Conservation (phyloP, 208 protist species). For the Trypanosoma scelopori region DNA sequence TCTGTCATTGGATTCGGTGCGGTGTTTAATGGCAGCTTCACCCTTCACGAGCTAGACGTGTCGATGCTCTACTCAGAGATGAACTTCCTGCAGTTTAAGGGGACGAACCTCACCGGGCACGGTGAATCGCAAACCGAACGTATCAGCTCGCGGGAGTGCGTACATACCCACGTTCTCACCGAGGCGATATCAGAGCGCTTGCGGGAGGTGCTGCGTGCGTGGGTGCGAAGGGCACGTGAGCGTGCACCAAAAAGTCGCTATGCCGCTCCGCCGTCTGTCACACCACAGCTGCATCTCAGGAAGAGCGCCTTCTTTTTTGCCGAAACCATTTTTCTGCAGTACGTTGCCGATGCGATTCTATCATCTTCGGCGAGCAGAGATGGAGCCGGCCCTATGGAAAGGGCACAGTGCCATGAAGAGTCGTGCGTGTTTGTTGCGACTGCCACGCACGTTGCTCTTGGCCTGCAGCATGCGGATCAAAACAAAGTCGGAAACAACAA, state of each 20-base stretch:
- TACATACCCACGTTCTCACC: slow-evolving; percentile 73
- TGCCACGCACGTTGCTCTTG: slow-evolving; percentile 14
- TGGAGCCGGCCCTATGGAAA: background rate
- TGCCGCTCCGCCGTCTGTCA: slow-evolving; percentile 57
- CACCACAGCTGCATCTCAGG: slow-evolving; percentile 65
- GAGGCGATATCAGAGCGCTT: slow-evolving; percentile 65
- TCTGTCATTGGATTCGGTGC: background rate
- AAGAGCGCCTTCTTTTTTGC: slow-evolving; percentile 74
- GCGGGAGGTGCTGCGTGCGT: slow-evolving; percentile 39
- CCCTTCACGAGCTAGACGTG: slow-evolving; percentile 60
- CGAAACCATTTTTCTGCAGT: slow-evolving; percentile 57
- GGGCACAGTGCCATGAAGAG: background rate
- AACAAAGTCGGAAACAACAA: background rate
- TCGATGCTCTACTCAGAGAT: slow-evolving; percentile 50
- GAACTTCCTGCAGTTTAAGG: slow-evolving; percentile 72
- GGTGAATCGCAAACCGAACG: slow-evolving; percentile 54
- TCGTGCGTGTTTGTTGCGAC: slow-evolving; percentile 12
- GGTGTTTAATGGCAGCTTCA: slow-evolving; percentile 70
- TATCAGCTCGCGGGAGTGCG: slow-evolving; percentile 81
- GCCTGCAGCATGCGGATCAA: slow-evolving; percentile 22
- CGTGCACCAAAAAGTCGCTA: slow-evolving; percentile 55
- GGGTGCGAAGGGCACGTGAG: slow-evolving; percentile 56
- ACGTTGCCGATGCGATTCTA: slow-evolving; percentile 70
- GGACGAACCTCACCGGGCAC: slow-evolving; percentile 57
- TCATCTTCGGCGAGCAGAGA: slow-evolving; percentile 6